Evolutionary conservation across 148 eudicot genomes (phyloP).

Genomic region (Chenopodium formosanum): DNA sequence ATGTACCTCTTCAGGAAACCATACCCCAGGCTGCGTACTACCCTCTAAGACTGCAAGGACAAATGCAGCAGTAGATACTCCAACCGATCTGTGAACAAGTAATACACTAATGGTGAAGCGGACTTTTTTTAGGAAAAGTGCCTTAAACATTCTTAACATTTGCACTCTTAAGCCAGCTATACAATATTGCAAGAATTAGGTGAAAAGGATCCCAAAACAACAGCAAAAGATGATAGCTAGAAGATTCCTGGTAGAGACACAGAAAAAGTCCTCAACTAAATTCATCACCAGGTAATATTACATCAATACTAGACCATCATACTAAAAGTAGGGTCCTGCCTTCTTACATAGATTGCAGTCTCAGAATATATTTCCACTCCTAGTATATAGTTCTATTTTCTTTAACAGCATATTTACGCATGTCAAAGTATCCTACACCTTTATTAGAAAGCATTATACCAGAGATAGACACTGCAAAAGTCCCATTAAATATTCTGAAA

Average conservation of each 20-base stretch:
- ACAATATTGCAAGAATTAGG: not conserved
- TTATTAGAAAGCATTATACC: not conserved
- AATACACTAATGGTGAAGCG: conserved; percentile 5
- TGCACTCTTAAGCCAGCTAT: not conserved
- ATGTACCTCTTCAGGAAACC: conserved; percentile 98
- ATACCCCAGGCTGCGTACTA: conserved; percentile 89
- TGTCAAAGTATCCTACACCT: not conserved
- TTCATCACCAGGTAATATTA: not conserved
- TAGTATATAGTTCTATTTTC: not conserved
- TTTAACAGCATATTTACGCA: not conserved
- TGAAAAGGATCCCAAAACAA: not conserved
- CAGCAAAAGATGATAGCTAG: not conserved
- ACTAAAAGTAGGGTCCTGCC: not conserved
- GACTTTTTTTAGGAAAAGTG: not conserved
- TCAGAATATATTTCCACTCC: not conserved
- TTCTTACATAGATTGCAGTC: not conserved
- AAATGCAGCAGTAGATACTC: conserved; percentile 77
- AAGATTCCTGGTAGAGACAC: not conserved
- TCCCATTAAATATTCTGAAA: not conserved
- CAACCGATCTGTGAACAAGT: conserved; percentile 66
- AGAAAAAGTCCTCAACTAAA: not conserved
- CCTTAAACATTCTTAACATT: not conserved
- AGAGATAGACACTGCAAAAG: not conserved
- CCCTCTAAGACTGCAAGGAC: conserved; percentile 88
- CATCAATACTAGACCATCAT: not conserved